These are phyloP conservation scores for Penicillium subrubescens DNA, from an alignment of 495 filamentous ascomycete genomes.

Conservation along the genomic window DNA sequence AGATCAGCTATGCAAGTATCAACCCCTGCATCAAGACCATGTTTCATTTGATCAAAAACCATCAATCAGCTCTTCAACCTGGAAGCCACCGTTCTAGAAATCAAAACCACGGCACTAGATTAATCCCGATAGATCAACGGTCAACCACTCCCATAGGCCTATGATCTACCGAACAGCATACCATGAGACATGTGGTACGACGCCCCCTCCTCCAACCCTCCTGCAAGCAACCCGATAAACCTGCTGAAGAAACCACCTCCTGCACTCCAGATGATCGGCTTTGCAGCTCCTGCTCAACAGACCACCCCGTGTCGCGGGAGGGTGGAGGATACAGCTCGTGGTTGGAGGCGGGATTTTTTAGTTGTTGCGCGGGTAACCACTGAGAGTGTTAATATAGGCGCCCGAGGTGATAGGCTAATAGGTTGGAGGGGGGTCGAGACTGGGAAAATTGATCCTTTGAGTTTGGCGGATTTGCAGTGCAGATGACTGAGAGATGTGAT, in stretches of 20 bases:
- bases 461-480: constrained; percentile 12
- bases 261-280: background rate
- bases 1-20: background rate
- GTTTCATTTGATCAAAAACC: background rate
- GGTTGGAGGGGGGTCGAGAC: background rate
- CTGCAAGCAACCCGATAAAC: background rate
- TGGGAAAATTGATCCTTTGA: background rate
- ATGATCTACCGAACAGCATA: background rate
- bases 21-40: background rate
- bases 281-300: constrained; percentile 5
- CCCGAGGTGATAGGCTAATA: background rate
- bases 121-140: background rate
- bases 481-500: constrained; percentile 18
- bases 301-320: background rate
- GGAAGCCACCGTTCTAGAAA: background rate
- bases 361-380: constrained; percentile 1
- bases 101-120: background rate
- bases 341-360: background rate
- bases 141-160: background rate
- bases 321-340: background rate
- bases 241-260: constrained; percentile 1
- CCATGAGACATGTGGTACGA: background rate
- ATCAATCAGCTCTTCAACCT: background rate
- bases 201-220: background rate
- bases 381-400: background rate